A percentile compares a stretch with the other conserved stretches of the same genome.
These are phyloP conservation scores for Phytophthora pisi DNA, from an alignment of 352 stramenopile genomes.

Conservation along the genomic window DNA sequence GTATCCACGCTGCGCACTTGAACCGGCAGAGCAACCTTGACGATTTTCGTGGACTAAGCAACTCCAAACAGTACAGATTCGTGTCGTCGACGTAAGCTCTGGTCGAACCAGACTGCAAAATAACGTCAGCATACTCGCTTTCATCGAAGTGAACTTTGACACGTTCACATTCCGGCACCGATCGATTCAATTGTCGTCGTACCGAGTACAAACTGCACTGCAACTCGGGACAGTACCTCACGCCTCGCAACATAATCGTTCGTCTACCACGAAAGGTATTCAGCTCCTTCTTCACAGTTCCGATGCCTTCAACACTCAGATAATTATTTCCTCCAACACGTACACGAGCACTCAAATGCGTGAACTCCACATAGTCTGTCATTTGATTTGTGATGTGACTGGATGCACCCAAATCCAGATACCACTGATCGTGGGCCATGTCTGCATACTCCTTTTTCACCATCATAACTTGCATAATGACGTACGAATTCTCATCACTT, in stretches of 20 bases:
- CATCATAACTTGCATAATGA: conserved; percentile 7
- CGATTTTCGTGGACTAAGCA: not conserved
- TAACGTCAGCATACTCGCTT: conserved; percentile 3
- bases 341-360: conserved; percentile 1
- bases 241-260: conserved; percentile 2
- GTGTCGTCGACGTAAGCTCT: not conserved
- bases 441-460: conserved; percentile 6
- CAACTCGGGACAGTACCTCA: conserved; percentile 1
- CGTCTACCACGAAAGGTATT: not conserved
- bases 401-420: conserved; percentile 11
- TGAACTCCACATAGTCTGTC: conserved; percentile 16
- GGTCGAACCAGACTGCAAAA: not conserved
- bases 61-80: not conserved
- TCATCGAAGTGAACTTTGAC: conserved; percentile 8
- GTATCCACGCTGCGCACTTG: not conserved
- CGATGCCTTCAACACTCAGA: conserved; percentile 8
- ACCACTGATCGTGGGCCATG: conserved; percentile 13
- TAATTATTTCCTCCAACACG: conserved; percentile 11
- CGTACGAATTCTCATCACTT: conserved; percentile 20
- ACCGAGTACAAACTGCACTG: conserved; percentile 3
- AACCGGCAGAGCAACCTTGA: not conserved
- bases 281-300: conserved; percentile 15
- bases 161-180: not conserved
- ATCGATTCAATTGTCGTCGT: conserved; percentile 1
- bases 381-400: conserved; percentile 21